Percentiles rank a stretch among this genome's conserved stretches.
Conservation (phyloP, 768 basidiomycete genomes). For the Punctularia strigosozonata region DNA sequence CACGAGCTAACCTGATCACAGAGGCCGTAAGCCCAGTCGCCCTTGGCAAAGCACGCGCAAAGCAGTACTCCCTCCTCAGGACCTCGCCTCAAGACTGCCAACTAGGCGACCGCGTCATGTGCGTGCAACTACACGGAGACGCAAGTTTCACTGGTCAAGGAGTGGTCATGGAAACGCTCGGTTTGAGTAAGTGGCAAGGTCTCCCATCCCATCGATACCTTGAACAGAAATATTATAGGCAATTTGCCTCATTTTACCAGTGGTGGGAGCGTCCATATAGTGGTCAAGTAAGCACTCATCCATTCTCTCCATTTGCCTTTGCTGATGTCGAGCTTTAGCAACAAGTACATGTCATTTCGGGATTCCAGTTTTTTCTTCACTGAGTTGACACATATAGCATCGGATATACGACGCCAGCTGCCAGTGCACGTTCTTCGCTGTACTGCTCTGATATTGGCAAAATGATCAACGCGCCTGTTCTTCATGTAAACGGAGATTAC, state of each 20-base stretch:
- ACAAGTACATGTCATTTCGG: constrained; percentile 13
- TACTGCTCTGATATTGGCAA: constrained; percentile 87
- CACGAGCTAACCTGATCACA: constrained; percentile 12
- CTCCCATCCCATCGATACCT: no score
- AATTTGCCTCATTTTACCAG: constrained; percentile 87
- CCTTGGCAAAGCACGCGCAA: constrained; percentile 81
- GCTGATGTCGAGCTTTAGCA: constrained; percentile 9
- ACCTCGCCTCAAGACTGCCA: constrained; percentile 31
- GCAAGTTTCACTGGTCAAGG: constrained; percentile 89
- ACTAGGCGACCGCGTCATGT: constrained; percentile 67
- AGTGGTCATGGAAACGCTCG: constrained; percentile 78
- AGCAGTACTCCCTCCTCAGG: constrained; percentile 75
- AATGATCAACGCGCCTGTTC: constrained; percentile 79
- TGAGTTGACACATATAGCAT: constrained; percentile 35
- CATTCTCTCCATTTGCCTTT: constrained; percentile 2
- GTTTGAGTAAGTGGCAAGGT: constrained; percentile 46
- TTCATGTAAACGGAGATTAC: constrained; percentile 88
- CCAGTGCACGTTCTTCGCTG: constrained; percentile 69
- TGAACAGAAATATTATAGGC: constrained; percentile 31
- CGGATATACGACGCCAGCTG: constrained; percentile 86
- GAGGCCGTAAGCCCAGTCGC: constrained; percentile 87
- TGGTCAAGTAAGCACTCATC: constrained; percentile 62
- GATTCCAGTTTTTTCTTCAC: neutral
- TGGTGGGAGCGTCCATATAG: constrained; percentile 83
- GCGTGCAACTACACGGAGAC: constrained; percentile 86